These are phyloP conservation scores for Lachnellula willkommii DNA, from an alignment of 2,329 filamentous ascomycete genomes.

Conservation along the genomic window DNA sequence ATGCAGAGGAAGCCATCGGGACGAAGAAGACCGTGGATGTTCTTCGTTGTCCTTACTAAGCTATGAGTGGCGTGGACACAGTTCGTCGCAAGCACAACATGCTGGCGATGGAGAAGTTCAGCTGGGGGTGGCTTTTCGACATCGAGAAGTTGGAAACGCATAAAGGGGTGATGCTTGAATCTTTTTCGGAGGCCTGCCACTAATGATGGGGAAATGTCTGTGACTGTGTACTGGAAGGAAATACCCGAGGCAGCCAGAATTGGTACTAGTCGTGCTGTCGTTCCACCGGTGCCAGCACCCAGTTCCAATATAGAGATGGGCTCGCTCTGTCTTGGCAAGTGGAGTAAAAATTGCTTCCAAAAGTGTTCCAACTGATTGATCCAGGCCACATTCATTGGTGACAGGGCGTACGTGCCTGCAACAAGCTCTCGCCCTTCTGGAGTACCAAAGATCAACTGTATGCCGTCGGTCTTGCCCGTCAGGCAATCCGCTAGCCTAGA, in stretches of 20 bases:
- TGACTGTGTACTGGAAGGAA: constrained; percentile 38
- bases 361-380: constrained; percentile 13
- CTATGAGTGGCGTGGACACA: constrained; percentile 18
- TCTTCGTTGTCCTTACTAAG: constrained; percentile 1
- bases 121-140: constrained; percentile 8
- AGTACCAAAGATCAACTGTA: constrained; percentile 25
- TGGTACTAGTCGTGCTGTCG: constrained; percentile 32
- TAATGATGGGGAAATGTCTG: constrained; percentile 36
- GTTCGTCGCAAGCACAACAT: constrained; percentile 18
- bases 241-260: constrained; percentile 24
- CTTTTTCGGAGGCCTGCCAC: constrained; percentile 21
- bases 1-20: constrained; percentile 14
- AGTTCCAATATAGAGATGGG: constrained; percentile 38
- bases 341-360: neutral
- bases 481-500: constrained; percentile 17
- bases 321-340: neutral
- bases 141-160: constrained; percentile 17
- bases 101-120: constrained; percentile 8
- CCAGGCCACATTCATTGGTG: constrained; percentile 13
- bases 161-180: constrained; percentile 20
- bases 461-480: constrained; percentile 16
- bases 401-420: constrained; percentile 22
- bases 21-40: constrained; percentile 12
- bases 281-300: constrained; percentile 41
- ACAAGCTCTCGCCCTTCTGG: constrained; percentile 17